Evolutionary conservation across 192 early-diverging fungal species (phyloP).

Genomic region (Coemansia furcata): DNA sequence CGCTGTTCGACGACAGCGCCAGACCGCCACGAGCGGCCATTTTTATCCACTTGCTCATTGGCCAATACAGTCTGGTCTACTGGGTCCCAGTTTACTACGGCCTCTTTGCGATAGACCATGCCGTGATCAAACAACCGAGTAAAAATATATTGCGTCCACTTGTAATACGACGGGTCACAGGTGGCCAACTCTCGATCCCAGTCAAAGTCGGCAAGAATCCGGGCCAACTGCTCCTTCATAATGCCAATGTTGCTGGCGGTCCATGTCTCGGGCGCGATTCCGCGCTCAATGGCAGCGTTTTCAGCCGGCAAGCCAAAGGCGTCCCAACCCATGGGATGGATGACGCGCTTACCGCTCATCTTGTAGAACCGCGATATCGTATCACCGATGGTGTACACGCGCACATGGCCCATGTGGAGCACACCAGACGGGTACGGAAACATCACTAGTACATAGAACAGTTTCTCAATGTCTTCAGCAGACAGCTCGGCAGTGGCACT

Average conservation of each 20-base stretch:
- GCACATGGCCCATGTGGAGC: slow-evolving; percentile 94
- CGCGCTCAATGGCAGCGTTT: slow-evolving; percentile 89
- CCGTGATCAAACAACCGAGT: slow-evolving; percentile 71
- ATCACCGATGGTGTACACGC: slow-evolving; percentile 95
- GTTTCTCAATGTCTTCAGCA: slow-evolving; percentile 40
- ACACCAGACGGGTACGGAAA: slow-evolving; percentile 93
- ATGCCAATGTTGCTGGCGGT: slow-evolving; percentile 74
- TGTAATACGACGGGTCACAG: slow-evolving; percentile 84
- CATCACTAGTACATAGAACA: slow-evolving; percentile 88
- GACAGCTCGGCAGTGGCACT: not conserved
- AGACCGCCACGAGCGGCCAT: slow-evolving; percentile 86
- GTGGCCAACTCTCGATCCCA: slow-evolving; percentile 91
- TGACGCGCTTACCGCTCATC: slow-evolving; percentile 72
- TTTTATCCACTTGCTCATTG: slow-evolving; percentile 90
- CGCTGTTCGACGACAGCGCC: slow-evolving; percentile 87
- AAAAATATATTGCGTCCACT: slow-evolving; percentile 94
- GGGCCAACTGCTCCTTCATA: slow-evolving; percentile 81
- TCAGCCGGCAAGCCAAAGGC: slow-evolving; percentile 98
- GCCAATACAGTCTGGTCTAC: slow-evolving; percentile 93
- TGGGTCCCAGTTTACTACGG: slow-evolving; percentile 96
- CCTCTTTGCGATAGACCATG: slow-evolving; percentile 85
- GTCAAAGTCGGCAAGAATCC: slow-evolving; percentile 81
- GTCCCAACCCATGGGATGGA: slow-evolving; percentile 97
- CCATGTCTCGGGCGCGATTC: slow-evolving; percentile 78
- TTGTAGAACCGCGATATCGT: slow-evolving; percentile 73